Base-by-base conservation (phyloP, 306 rosid genomes). In the Prunus mira region DNA sequence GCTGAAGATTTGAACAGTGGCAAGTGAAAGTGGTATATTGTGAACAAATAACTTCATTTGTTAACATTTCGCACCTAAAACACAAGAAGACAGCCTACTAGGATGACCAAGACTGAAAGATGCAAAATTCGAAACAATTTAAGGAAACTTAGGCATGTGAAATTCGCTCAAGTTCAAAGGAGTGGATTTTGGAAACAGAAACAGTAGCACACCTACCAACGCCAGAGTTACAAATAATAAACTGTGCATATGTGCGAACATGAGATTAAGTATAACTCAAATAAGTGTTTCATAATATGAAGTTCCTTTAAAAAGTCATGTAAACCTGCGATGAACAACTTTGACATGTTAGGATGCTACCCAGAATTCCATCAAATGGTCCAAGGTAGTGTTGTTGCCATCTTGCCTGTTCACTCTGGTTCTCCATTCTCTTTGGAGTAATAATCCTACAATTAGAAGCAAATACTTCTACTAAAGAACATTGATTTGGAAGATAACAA, bases 361-460 rank as follows among this genome's bases (percentile, higher is more conserved):
- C 85, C 69, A 95, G 95, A 86, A 90, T 85, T 84, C 97, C 98
- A 77, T 95, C 93, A 80, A 95, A 90, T 57, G 98, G 96, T 83
- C 97, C 97, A 82, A 95, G 84, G 81, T 85, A 88, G 80, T 75
- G 79, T 50, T 73, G 87, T 68, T 81, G 87, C 97, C 98, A 95
- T 83, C 91, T 89, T 82, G 88, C 93, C 68, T 76, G 87, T 82
- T 88, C 90, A 82, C 79, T 89, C 66, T 22, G 80, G 73, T 73
- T 71, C 66, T 84, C 89, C 74, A 65, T 78, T 75, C 64, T 82
- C 78, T 65, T 79, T 67, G 91, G 87, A 75, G 79, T 76, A 81
- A 92, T 85, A 81, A 90, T 85, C 86, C 91, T 89, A 82, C 76
- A 72, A 76, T 82, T 83, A 65, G 91, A 84, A 76, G 87, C 91